A percentile compares a stretch with the other conserved stretches of the same genome.
Conservation (phyloP, 2,329 filamentous ascomycete genomes). For the Emericellopsis cladophorae region DNA sequence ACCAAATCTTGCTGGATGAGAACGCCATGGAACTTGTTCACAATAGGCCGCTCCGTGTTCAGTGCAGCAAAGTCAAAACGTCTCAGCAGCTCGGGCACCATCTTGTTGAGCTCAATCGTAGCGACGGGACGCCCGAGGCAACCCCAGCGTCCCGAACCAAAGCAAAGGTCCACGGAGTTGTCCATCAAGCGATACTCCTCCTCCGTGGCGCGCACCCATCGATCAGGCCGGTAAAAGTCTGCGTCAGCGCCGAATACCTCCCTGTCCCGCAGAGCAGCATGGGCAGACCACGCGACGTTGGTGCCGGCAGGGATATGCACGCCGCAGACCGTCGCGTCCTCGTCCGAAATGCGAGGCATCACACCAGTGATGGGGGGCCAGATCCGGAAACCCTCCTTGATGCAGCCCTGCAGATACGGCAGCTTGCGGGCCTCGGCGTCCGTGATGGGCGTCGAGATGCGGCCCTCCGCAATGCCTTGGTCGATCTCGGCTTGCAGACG, state of each 20-base stretch:
- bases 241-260: slow-evolving; percentile 36
- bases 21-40: slow-evolving; percentile 17
- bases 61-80: slow-evolving; percentile 16
- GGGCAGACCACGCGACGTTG: slow-evolving; percentile 38
- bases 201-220: slow-evolving; percentile 31
- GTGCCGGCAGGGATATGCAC: slow-evolving; percentile 38
- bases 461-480: slow-evolving; percentile 19
- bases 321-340: slow-evolving; percentile 38
- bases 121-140: slow-evolving; percentile 35
- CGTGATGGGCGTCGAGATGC: slow-evolving; percentile 21
- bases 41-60: slow-evolving; percentile 19
- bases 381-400: slow-evolving; percentile 43
- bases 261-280: slow-evolving; percentile 36
- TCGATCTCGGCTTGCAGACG: slow-evolving; percentile 29
- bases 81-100: slow-evolving; percentile 21
- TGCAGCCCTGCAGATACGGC: slow-evolving; percentile 41
- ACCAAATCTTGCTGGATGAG: slow-evolving; percentile 21
- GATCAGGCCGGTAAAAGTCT: slow-evolving; percentile 37
- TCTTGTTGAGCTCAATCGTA: slow-evolving; percentile 34
- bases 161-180: slow-evolving; percentile 25
- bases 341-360: slow-evolving; percentile 38
- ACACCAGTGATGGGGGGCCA: slow-evolving; percentile 39
- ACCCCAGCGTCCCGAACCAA: slow-evolving; percentile 29
- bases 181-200: slow-evolving; percentile 20
- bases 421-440: slow-evolving; percentile 35